Base-by-base conservation (phyloP, 441 rosid genomes). In the Gossypium davidsonii region DNA sequence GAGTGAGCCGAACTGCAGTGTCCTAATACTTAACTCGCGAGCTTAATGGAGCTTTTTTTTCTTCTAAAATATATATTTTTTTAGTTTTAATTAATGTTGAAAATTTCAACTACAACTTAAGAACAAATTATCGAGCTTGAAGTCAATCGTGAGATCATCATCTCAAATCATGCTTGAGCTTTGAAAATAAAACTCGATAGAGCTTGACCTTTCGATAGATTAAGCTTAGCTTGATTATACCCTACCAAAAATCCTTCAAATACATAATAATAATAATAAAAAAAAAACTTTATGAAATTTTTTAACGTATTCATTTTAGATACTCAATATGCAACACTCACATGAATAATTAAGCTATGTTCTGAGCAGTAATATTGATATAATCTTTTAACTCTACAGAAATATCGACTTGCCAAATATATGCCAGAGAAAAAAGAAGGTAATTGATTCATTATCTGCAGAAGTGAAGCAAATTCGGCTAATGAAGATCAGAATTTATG, bases 371-470 rank as follows among this genome's bases (percentile, higher is more conserved):
- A 42, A 14, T 58, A 18, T 60, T 71, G 53, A 77, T 59, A 62
- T 66, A 28, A 14, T 26, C 73, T 74, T 76, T 72, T 82, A 80
- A 89, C 73, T 74, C 70, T 80, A 80, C 93, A 93, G 97, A 93
- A 93, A 80, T 93, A 93, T 82, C 93, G 93, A 80, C 82, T 89
- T 66, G 97, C 98, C 81, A 93, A 87, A 82, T 87, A 91, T 78
- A 81, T 93, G 86, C 95, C 95, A 14, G 98, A 93, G 84, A 88
- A 61, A 81, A 92, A 87, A 64, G 97, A 89, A 82, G 98, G 98
- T 90, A 85, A 79, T 21, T 25, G 49, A 8, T 60, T 26, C 64
- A 37, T 62, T 10, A 26, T 74, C 2, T 37, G 11, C 44, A 37
- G 11, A 37, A 37, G 2, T 37, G 1, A 37, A 37, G 44, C 10